Conservation (phyloP, 108 stramenopile species). For the Nitzschia putrida region DNA sequence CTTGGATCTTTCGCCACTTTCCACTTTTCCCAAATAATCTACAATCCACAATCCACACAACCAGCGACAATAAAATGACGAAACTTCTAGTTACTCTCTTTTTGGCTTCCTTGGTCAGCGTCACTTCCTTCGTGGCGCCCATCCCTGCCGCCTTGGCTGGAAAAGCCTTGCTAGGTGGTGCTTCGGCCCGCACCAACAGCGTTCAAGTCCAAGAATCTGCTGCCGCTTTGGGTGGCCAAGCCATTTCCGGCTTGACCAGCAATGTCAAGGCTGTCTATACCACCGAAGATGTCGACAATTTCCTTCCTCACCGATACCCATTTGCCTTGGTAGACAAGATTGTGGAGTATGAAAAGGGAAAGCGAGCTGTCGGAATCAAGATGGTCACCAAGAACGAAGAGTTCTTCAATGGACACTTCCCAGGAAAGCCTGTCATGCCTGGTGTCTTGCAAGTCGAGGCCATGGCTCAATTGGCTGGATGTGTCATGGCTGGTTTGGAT, state of each 20-base stretch:
- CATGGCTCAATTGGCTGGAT: conserved; percentile 95
- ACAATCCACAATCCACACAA: too few relatives aligned
- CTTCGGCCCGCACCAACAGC: neutral
- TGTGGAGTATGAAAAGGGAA: conserved; percentile 89
- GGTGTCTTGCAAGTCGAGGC: conserved; percentile 97
- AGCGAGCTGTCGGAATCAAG: conserved; percentile 95
- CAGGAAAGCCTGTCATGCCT: conserved; percentile 96
- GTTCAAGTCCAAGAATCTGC: conserved; percentile 12
- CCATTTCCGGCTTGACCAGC: conserved; percentile 71
- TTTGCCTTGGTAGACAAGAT: conserved; percentile 92
- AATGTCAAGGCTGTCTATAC: conserved; percentile 72
- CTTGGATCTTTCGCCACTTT: too few relatives aligned
- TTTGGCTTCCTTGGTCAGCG: conserved; percentile 41
- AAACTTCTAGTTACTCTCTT: conserved; percentile 36
- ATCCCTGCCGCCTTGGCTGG: neutral
- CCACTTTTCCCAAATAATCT: too few relatives aligned
- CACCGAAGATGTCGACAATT: conserved; percentile 88
- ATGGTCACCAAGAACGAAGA: conserved; percentile 95
- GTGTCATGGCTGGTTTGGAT: conserved; percentile 88
- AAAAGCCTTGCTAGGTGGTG: neutral
- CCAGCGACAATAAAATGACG: too few relatives aligned
- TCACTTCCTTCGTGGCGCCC: conserved; percentile 53
- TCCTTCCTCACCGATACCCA: conserved; percentile 94
- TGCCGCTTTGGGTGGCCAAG: conserved; percentile 46
- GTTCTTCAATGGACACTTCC: conserved; percentile 98